phyloP scores from a whole-genome alignment of 1,284 basidiomycete genomes.

The Ustilago curta region DNA sequence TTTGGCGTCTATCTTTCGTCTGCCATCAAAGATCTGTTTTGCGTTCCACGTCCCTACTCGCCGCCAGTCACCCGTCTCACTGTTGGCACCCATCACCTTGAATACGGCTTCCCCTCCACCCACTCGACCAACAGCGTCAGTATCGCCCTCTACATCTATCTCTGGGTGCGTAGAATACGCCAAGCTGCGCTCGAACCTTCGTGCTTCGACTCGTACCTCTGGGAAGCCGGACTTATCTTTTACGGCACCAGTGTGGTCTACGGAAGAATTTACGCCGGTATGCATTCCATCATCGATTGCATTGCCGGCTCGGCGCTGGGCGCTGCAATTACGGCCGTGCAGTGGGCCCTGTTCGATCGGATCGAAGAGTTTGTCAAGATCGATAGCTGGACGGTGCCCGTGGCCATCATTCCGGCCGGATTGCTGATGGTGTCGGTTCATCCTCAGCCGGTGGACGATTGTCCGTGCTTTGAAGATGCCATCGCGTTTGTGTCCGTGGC shows the following conservation, averaged over 20 bases:
- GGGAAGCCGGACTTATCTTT: constrained; percentile 55
- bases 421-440: constrained; percentile 83
- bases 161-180: constrained; percentile 47
- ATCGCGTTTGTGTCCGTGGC: constrained; percentile 90
- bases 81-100: constrained; percentile 71
- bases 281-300: constrained; percentile 70
- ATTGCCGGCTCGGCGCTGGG: constrained; percentile 66
- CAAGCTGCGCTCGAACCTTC: background rate
- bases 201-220: constrained; percentile 37
- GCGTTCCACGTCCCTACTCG: constrained; percentile 88
- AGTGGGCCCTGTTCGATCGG: constrained; percentile 69
- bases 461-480: constrained; percentile 97
- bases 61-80: constrained; percentile 86
- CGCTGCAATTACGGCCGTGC: constrained; percentile 66
- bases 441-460: constrained; percentile 87
- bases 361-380: constrained; percentile 71
- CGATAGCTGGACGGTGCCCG: constrained; percentile 74
- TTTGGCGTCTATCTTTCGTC: constrained; percentile 86
- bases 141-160: constrained; percentile 74
- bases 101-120: constrained; percentile 93
- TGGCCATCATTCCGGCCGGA: constrained; percentile 76
- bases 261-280: constrained; percentile 80
- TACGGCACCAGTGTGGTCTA: constrained; percentile 80
- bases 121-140: constrained; percentile 92
- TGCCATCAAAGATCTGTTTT: constrained; percentile 87